Evolutionary conservation across 108 stramenopile genomes (phyloP).

Genomic region (Cylindrotheca fusiformis): DNA sequence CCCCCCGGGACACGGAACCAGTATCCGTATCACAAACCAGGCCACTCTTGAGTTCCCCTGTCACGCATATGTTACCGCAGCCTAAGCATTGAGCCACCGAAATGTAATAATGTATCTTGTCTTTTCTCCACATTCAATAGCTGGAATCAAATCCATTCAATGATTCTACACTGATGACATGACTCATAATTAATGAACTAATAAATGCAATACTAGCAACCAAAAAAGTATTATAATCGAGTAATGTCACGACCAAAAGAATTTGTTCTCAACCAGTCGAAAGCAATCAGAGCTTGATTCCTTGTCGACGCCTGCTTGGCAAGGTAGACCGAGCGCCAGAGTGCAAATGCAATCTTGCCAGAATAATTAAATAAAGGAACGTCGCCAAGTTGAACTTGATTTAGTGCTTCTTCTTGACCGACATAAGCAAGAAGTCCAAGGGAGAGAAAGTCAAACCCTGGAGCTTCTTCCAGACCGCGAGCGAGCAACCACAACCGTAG

Average conservation of each 20-base stretch:
- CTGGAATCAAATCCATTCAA: no score
- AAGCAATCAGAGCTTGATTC: slow-evolving; percentile 57
- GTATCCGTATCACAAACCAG: slow-evolving; percentile 56
- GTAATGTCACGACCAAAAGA: slow-evolving; percentile 72
- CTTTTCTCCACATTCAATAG: no score
- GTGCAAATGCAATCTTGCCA: slow-evolving; percentile 48
- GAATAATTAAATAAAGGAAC: slow-evolving; percentile 39
- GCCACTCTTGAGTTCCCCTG: slow-evolving; percentile 63
- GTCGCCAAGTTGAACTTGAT: slow-evolving; percentile 69
- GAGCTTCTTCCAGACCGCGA: slow-evolving; percentile 54
- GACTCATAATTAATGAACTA: no score
- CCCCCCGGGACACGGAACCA: slow-evolving; percentile 54
- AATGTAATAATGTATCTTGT: no score
- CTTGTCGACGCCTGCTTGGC: slow-evolving; percentile 67
- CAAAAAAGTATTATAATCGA: slow-evolving; percentile 47
- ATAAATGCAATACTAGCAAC: no score
- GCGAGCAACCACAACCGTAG: slow-evolving; percentile 39
- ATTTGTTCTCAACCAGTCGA: slow-evolving; percentile 64
- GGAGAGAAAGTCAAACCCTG: slow-evolving; percentile 61
- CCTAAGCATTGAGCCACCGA: no score
- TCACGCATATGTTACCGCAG: no score
- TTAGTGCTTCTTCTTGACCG: slow-evolving; percentile 69
- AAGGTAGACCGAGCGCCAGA: slow-evolving; percentile 72
- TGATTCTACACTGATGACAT: no score
- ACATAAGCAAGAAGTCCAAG: slow-evolving; percentile 73